A percentile compares a stretch with the other conserved stretches of the same genome.
Evolutionary conservation across 2,329 filamentous ascomycete genomes (phyloP).

Genomic region (Aspergillus aculeatus): DNA sequence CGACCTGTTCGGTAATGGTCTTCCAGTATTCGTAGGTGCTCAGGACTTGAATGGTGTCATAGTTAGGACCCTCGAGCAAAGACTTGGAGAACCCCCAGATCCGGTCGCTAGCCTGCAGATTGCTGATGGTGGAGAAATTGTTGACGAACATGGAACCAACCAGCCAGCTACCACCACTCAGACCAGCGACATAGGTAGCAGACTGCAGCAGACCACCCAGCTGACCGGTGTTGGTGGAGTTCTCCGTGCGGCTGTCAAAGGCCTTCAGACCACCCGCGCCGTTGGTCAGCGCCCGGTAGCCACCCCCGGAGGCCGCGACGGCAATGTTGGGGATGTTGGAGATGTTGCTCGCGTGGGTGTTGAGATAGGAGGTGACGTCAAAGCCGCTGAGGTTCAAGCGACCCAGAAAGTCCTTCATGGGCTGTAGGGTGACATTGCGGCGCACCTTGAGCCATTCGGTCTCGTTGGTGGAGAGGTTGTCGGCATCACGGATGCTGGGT

Average conservation of each 20-base stretch:
- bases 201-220: constrained; percentile 79
- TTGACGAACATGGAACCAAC: constrained; percentile 75
- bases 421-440: constrained; percentile 68
- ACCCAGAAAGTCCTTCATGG: constrained; percentile 71
- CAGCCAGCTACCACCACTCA: constrained; percentile 83
- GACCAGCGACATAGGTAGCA: constrained; percentile 74
- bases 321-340: constrained; percentile 66
- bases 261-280: constrained; percentile 77
- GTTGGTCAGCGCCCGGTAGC: constrained; percentile 82
- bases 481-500: constrained; percentile 67
- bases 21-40: constrained; percentile 62
- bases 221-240: constrained; percentile 62
- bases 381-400: constrained; percentile 69
- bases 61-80: constrained; percentile 58
- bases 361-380: constrained; percentile 69
- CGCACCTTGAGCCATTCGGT: constrained; percentile 70
- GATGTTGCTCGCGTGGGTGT: constrained; percentile 54
- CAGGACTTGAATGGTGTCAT: constrained; percentile 42
- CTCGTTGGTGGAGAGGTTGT: constrained; percentile 66
- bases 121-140: constrained; percentile 70
- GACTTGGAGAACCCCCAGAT: constrained; percentile 65
- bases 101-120: constrained; percentile 18
- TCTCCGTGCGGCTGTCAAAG: constrained; percentile 70
- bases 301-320: constrained; percentile 78
- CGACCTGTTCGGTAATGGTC: constrained; percentile 58